phyloP scores from a whole-genome alignment of 2,329 filamentous ascomycete genomes.

The Mollisiaceae sp. region DNA sequence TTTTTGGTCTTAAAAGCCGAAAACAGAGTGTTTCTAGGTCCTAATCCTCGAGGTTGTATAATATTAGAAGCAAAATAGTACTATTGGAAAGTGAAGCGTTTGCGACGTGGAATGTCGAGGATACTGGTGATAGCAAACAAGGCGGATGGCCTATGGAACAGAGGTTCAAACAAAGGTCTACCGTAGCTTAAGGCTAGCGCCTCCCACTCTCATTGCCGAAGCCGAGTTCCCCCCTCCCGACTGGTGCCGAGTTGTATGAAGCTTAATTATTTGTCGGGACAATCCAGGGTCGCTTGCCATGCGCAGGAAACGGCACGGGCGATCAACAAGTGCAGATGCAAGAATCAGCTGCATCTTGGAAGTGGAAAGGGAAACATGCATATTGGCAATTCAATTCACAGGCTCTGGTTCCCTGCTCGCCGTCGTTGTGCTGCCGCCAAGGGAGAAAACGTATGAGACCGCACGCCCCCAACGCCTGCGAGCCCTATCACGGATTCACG shows the following conservation, averaged over 20 bases:
- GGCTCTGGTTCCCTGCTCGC: background rate
- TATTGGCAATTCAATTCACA: background rate
- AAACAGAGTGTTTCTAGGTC: background rate
- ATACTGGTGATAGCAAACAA: too few species aligned
- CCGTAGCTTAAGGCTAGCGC: background rate
- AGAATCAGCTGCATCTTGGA: background rate
- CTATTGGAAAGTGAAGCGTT: background rate
- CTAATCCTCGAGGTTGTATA: background rate
- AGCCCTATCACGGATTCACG: slow-evolving; percentile 13
- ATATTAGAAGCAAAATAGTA: background rate
- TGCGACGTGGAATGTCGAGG: background rate
- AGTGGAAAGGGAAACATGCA: background rate
- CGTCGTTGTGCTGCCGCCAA: slow-evolving; percentile 3
- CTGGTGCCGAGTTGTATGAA: slow-evolving; percentile 1
- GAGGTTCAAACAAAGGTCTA: too few species aligned
- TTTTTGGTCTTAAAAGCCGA: background rate
- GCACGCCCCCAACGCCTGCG: background rate
- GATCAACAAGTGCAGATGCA: background rate
- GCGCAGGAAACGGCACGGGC: background rate
- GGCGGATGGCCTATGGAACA: too few species aligned
- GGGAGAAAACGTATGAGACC: background rate
- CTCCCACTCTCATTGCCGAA: background rate
- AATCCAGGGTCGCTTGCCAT: background rate
- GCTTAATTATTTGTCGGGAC: slow-evolving; percentile 6
- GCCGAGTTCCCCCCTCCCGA: background rate